Conservation (phyloP, 768 basidiomycete species). For the Clitopilus passeckerianus region DNA sequence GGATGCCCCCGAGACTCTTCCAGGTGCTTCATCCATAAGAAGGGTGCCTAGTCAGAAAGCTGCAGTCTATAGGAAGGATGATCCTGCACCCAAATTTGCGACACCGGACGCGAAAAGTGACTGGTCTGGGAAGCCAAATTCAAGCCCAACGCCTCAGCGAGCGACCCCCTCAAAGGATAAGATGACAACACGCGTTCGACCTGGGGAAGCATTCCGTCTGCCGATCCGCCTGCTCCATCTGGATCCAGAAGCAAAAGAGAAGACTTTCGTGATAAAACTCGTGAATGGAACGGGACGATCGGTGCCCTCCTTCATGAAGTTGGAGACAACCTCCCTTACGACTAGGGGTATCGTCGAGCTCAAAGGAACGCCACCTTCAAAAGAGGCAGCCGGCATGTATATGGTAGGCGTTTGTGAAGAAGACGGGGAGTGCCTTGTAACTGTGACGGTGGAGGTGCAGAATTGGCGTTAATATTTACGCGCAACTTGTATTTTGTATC, state of each 20-base stretch:
- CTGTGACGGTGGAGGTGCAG: constrained; percentile 54
- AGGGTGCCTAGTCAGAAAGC: constrained; percentile 64
- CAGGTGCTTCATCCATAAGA: constrained; percentile 14
- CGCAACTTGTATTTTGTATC: not conserved
- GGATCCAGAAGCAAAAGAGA: constrained; percentile 1
- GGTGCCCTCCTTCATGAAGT: constrained; percentile 52
- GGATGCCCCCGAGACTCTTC: constrained; percentile 9
- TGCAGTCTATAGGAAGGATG: constrained; percentile 35
- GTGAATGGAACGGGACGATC: constrained; percentile 43
- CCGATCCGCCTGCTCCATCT: constrained; percentile 35
- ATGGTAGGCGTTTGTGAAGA: constrained; percentile 51
- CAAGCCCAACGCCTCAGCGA: constrained; percentile 19
- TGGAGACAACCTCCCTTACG: constrained; percentile 39
- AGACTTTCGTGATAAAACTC: constrained; percentile 9
- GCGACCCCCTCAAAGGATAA: constrained; percentile 14
- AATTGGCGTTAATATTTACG: constrained; percentile 12
- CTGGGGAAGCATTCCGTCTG: constrained; percentile 58
- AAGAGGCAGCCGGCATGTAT: constrained; percentile 45
- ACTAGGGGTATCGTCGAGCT: constrained; percentile 51
- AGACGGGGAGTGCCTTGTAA: constrained; percentile 47
- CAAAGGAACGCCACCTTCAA: constrained; percentile 43
- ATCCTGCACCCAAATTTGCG: not conserved
- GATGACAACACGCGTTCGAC: constrained; percentile 46
- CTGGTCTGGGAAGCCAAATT: not conserved
- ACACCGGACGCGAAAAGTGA: not conserved